Evolutionary conservation across 306 rosid genomes (phyloP).

Genomic region (Trifolium fragiferum): DNA sequence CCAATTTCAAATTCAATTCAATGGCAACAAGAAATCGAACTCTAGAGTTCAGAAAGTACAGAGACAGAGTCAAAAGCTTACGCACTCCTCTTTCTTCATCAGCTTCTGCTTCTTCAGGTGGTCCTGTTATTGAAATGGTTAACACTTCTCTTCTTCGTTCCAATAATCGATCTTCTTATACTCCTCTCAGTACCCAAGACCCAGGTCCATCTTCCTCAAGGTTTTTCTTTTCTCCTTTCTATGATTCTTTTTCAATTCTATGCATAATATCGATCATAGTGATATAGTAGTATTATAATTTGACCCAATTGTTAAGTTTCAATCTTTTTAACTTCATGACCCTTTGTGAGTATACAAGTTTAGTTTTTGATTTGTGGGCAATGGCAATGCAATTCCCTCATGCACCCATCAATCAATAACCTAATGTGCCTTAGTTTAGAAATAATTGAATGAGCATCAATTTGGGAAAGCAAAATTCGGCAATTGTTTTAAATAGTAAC

Average conservation of each 20-base stretch:
- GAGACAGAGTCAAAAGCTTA: slow-evolving; percentile 79
- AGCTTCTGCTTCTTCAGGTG: slow-evolving; percentile 55
- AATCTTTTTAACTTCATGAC: neutral
- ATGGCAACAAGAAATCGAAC: slow-evolving; percentile 88
- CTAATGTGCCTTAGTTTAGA: neutral
- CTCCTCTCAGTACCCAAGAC: slow-evolving; percentile 77
- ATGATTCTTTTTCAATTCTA: neutral
- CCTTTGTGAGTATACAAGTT: neutral
- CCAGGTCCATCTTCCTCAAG: slow-evolving; percentile 62
- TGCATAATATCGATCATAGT: neutral
- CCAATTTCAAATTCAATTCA: slow-evolving; percentile 5
- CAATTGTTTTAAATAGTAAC: too few relatives aligned
- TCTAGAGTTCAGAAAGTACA: slow-evolving; percentile 50
- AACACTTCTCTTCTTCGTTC: slow-evolving; percentile 64
- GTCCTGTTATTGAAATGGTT: slow-evolving; percentile 78
- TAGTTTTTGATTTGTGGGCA: slow-evolving; percentile 27
- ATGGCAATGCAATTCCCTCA: neutral
- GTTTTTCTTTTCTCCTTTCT: slow-evolving; percentile 20
- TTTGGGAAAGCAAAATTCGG: too few relatives aligned
- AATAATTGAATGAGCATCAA: too few relatives aligned
- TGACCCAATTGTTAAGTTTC: slow-evolving; percentile 12
- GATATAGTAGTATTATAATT: neutral
- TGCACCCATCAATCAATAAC: neutral
- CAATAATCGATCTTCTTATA: slow-evolving; percentile 64
- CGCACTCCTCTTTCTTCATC: slow-evolving; percentile 77